Evolutionary conservation across 2,329 filamentous ascomycete species (phyloP).

Genomic region (Leptographium radiaticola): DNA sequence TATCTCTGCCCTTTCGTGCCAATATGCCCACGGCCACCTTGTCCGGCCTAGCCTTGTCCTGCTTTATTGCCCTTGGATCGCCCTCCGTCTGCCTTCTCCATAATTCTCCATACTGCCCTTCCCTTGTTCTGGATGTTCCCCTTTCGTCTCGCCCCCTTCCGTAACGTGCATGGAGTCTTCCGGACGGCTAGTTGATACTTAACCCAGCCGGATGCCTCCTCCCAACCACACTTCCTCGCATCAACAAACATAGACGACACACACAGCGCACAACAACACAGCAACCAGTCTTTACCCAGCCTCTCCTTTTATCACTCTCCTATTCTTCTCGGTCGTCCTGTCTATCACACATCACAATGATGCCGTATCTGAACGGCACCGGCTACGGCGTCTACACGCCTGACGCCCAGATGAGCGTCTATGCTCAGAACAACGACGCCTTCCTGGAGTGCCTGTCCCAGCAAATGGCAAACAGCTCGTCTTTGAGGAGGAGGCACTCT

Average conservation of each 20-base stretch:
- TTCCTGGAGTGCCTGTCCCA: constrained; percentile 38
- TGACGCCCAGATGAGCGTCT: background rate
- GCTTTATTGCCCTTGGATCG: background rate
- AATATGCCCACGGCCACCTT: constrained; percentile 14
- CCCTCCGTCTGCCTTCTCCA: background rate
- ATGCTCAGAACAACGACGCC: constrained; percentile 25
- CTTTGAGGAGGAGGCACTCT: constrained; percentile 29
- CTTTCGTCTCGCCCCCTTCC: background rate
- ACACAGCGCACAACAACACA: background rate
- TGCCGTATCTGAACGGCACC: constrained; percentile 16
- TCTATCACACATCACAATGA: constrained; percentile 7
- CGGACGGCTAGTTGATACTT: constrained; percentile 8
- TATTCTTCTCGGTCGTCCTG: background rate
- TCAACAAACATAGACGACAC: background rate
- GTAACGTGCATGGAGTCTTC: background rate
- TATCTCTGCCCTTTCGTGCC: constrained; percentile 16
- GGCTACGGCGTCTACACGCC: constrained; percentile 17
- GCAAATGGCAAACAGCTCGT: constrained; percentile 35
- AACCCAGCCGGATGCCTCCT: constrained; percentile 5
- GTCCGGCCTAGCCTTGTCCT: constrained; percentile 7
- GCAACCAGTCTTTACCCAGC: background rate
- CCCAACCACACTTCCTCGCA: background rate
- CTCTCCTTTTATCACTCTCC: background rate
- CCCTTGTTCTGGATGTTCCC: background rate
- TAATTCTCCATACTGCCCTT: background rate